Evolutionary conservation across 1,139 yeast species (phyloP).

Genomic region (Suhomyces chickasaworum): DNA sequence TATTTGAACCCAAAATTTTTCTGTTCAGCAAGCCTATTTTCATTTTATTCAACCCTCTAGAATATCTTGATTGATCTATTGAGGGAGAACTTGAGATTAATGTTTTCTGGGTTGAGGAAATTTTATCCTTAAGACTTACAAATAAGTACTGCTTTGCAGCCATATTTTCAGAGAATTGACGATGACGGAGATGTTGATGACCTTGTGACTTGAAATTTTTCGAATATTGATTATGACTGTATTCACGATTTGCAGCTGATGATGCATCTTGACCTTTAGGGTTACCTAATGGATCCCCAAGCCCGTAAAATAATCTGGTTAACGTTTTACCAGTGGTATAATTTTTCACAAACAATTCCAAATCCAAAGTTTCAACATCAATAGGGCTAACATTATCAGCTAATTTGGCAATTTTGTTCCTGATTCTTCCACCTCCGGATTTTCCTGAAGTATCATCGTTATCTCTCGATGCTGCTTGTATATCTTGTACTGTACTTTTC

Average conservation of each 20-base stretch:
- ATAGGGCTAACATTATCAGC: conserved; percentile 40
- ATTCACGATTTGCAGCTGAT: conserved; percentile 5
- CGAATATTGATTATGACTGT: conserved; percentile 14
- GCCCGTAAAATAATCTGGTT: conserved; percentile 39
- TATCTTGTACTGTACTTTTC: conserved; percentile 74
- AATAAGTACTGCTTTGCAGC: conserved; percentile 28
- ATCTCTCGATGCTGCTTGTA: conserved; percentile 32
- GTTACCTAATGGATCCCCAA: conserved; percentile 6
- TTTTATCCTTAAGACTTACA: conserved; percentile 40
- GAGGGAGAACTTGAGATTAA: conserved; percentile 11
- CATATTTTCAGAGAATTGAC: conserved; percentile 3
- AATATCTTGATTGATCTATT: conserved; percentile 31
- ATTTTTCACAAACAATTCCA: conserved; percentile 37
- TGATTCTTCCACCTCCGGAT: conserved; percentile 33
- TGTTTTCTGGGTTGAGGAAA: conserved; percentile 28
- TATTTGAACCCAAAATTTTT: conserved; percentile 11
- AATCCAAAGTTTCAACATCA: conserved; percentile 48
- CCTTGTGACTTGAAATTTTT: conserved; percentile 13
- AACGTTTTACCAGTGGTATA: conserved; percentile 41
- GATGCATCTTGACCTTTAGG: conserved; percentile 3
- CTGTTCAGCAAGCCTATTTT: conserved; percentile 39
- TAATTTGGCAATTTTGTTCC: conserved; percentile 40
- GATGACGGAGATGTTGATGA: conserved; percentile 13
- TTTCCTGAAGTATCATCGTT: conserved; percentile 28
- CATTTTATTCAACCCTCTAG: conserved; percentile 41